phyloP scores from a whole-genome alignment of 257 asterid species.

The Asclepias syriaca region DNA sequence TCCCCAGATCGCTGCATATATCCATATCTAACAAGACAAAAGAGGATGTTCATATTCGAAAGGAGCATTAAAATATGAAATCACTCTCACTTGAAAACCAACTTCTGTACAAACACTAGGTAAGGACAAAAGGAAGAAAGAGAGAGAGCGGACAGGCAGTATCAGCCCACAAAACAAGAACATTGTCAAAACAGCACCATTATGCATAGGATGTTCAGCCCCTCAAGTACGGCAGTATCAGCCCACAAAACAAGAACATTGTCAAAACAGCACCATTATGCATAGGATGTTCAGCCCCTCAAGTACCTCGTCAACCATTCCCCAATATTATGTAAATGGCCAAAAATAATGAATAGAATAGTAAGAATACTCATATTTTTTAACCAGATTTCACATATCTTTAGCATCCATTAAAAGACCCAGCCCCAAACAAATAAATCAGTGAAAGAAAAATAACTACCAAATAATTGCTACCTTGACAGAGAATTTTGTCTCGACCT shows the following conservation, averaged over 20 bases:
- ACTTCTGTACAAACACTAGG: constrained; percentile 2
- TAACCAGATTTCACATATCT: background rate
- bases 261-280: background rate
- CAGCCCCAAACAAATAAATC: background rate
- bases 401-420: background rate
- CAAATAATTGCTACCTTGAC: constrained; percentile 52
- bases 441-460: constrained; percentile 10
- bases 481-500: constrained; percentile 50
- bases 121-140: background rate
- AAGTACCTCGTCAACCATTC: background rate
- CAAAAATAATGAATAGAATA: too few species aligned
- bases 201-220: background rate
- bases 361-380: background rate
- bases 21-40: constrained; percentile 71
- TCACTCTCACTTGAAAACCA: constrained; percentile 18
- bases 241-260: constrained; percentile 2
- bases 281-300: background rate
- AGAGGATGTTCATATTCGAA: constrained; percentile 36
- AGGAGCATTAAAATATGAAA: constrained; percentile 15
- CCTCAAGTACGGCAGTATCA: background rate
- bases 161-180: constrained; percentile 2
- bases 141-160: background rate
- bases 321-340: background rate
- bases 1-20: constrained; percentile 74
- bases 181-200: constrained; percentile 1